Conservation (phyloP, 2,329 filamentous ascomycete species). For the Cucurbitaria berberidis region DNA sequence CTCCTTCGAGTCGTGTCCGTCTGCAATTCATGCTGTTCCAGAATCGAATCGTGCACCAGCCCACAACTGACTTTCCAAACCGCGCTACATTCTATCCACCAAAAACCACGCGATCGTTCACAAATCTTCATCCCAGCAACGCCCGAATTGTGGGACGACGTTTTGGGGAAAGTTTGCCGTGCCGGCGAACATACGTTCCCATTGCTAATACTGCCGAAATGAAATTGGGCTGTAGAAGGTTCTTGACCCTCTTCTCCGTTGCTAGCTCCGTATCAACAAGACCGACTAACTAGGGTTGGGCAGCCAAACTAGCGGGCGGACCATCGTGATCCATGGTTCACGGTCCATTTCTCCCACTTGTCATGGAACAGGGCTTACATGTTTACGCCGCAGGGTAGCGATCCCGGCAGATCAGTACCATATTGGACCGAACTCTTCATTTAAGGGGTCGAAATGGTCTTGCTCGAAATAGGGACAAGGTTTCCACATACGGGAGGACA, state of each 20-base stretch:
- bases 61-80: background rate
- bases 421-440: background rate
- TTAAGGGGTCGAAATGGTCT: conserved; percentile 9
- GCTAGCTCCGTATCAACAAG: conserved; percentile 20
- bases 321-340: conserved; percentile 24
- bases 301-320: conserved; percentile 11
- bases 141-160: background rate
- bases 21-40: conserved; percentile 4
- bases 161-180: conserved; percentile 4
- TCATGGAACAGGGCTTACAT: conserved; percentile 14
- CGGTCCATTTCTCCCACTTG: conserved; percentile 18
- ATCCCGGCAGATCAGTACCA: conserved; percentile 30
- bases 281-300: background rate
- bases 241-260: conserved; percentile 21
- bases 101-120: background rate
- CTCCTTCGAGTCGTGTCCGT: conserved; percentile 4
- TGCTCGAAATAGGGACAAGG: conserved; percentile 5
- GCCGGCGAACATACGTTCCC: conserved; percentile 4
- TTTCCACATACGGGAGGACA: conserved; percentile 1
- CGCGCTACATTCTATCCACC: too few relatives aligned
- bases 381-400: conserved; percentile 25
- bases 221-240: conserved; percentile 17
- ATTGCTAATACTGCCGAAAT: conserved; percentile 13
- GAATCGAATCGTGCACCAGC: background rate
- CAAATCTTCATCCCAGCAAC: background rate